phyloP scores from a whole-genome alignment of 192 early-diverging fungal genomes.

The Chytriomyces sp. region DNA sequence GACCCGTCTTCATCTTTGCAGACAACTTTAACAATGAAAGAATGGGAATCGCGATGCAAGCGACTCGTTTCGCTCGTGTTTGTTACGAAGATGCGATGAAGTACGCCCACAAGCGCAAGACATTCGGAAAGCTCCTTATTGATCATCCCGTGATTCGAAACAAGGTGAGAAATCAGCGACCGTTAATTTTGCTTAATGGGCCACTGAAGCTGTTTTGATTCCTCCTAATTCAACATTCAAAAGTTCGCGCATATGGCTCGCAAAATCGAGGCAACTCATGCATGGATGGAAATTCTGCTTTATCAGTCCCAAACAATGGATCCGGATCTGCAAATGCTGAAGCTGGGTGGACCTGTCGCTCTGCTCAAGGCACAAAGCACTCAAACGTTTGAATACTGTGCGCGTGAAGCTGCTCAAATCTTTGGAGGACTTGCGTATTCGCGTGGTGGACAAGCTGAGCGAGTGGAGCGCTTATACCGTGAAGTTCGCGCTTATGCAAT shows the following conservation, averaged over 20 bases:
- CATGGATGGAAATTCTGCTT: slow-evolving; percentile 80
- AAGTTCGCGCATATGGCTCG: slow-evolving; percentile 79
- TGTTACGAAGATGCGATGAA: slow-evolving; percentile 83
- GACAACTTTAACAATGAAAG: slow-evolving; percentile 41
- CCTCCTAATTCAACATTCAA: no score
- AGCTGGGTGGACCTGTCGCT: slow-evolving; percentile 86
- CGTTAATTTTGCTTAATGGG: no score
- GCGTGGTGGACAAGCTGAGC: slow-evolving; percentile 66
- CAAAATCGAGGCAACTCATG: slow-evolving; percentile 83
- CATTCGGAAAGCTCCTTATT: slow-evolving; percentile 84
- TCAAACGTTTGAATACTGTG: slow-evolving; percentile 86
- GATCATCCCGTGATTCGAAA: slow-evolving; percentile 78
- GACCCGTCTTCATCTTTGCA: slow-evolving; percentile 25
- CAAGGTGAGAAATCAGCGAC: not conserved
- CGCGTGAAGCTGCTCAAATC: slow-evolving; percentile 89
- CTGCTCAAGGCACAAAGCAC: slow-evolving; percentile 84
- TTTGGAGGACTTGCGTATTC: slow-evolving; percentile 82
- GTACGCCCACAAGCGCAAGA: slow-evolving; percentile 84
- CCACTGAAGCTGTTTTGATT: no score
- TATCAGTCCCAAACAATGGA: slow-evolving; percentile 75
- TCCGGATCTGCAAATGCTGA: slow-evolving; percentile 67
- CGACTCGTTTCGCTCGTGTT: slow-evolving; percentile 84
- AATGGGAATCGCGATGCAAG: slow-evolving; percentile 82
- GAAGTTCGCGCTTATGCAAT: slow-evolving; percentile 68
- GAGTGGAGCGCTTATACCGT: slow-evolving; percentile 82